Conservation (phyloP, 139 green algal genomes). For the Auxenochlorella protothecoides region DNA sequence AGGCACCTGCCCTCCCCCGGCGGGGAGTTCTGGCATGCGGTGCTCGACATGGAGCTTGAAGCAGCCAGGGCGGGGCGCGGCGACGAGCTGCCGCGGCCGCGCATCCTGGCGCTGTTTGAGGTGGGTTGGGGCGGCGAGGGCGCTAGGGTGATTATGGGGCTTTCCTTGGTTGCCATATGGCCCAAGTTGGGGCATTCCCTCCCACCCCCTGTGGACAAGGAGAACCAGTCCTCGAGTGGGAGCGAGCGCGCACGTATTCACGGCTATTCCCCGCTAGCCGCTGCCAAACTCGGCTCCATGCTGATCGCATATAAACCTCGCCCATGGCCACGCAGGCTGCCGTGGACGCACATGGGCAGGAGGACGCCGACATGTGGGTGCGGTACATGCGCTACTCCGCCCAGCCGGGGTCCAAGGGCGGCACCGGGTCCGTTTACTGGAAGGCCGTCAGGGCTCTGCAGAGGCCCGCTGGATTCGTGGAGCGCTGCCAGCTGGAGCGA, state of each 20-base stretch:
- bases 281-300: neutral
- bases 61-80: neutral
- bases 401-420: slow-evolving; percentile 5
- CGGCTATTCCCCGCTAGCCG: neutral
- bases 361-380: slow-evolving; percentile 51
- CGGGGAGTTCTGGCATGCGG: slow-evolving; percentile 39
- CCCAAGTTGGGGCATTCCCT: too few relatives aligned
- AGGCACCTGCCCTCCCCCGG: slow-evolving; percentile 42
- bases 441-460: slow-evolving; percentile 46
- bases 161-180: too few relatives aligned
- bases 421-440: slow-evolving; percentile 47
- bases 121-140: neutral
- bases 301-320: neutral
- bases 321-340: slow-evolving; percentile 18
- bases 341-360: slow-evolving; percentile 29
- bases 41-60: slow-evolving; percentile 39
- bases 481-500: slow-evolving; percentile 9
- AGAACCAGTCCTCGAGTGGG: too few relatives aligned
- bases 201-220: too few relatives aligned
- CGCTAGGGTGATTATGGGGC: too few relatives aligned
- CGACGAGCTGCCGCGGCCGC: neutral
- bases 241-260: too few relatives aligned
- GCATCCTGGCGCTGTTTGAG: slow-evolving; percentile 35
- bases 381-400: slow-evolving; percentile 31
- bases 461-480: slow-evolving; percentile 38